Evolutionary conservation across 768 basidiomycete genomes (phyloP), one percentile per base, ranked within the genome.

Genomic region (Austroboletus eburneus): DNA sequence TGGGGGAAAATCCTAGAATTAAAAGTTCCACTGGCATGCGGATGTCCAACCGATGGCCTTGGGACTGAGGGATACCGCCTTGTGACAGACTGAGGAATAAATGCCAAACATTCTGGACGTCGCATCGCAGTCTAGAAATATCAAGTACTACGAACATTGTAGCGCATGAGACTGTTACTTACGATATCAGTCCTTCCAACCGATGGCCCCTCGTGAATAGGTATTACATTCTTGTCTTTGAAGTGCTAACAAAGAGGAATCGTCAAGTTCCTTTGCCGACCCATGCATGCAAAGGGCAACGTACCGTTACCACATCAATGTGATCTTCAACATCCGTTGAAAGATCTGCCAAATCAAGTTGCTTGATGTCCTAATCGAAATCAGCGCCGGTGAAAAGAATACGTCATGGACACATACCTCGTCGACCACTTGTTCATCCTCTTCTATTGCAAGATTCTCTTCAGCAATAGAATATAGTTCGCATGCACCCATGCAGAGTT

Each of bases 61-160:
- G 48, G 20, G 0, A 34, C 45, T 2, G 56, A 51, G 3, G 61
- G 61, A 44, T 56, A 46, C 32, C 58, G 62, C 27, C 53, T 49
- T 18, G 61, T 40, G 27, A 64, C 62, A 2, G 60, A 64, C 20
- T 58, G 62, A 20, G 60, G 60, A 41, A 62, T 39, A 39, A 63
- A 62, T 8, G 46, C 44, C 36, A 62, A 42, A 23, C 62, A 50
- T 33, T 58, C 56, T 20, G 58, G 60, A 17, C 53, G 60, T 43
- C 10, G 34, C 9, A 47, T 48, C 5, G 23, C 5, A 21, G 25
- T 21, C 56, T 55, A 37, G 20, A 42, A 32, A 29, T 43, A 16
- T 9, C 37, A 27, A 0, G 16, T 39, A 20, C n/a, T n/a, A 22
- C 37, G 10, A 35, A 36, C 21, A 21, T n/a, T 20, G 8, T n/a